Evolutionary conservation across 306 rosid species (phyloP), one percentile per base, ranked within the genome.

Genomic region (Prunus dulcis): DNA sequence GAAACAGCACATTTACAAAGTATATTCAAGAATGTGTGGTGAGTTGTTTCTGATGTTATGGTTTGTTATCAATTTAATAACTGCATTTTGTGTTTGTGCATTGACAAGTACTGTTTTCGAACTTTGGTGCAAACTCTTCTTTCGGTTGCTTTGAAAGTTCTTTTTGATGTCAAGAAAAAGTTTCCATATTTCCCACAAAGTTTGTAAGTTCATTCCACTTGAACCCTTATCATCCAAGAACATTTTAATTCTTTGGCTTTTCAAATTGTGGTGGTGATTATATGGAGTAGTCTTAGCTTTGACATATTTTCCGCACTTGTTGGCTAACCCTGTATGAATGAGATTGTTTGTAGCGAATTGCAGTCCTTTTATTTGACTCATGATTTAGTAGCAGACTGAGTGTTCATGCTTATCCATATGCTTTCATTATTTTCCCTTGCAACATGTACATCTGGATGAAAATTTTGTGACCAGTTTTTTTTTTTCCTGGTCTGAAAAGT

Each of bases 1-100:
- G 97, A 83, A 95, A 87, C 73, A 38, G 18, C 28, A 67, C 76
- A 67, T 95, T 95, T 84, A 71, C 86, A 56, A 89, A 60, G 23
- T 80, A 77, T 70, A 89, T 95, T 80, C 88, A 86, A 84, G 97
- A 92, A 82, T 95, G 97, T 82, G 97, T 90, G 91, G 96, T 95
- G 76, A 43, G 93, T 73, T 60, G 34, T 23, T 76, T 71, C 17
- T 32, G 28, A 34, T 41, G 3, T 65, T 19, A 41, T 65, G 17
- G 22, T 32, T 32, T 34, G 23, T 64, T 28, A 28, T 52, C 23
- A 19, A 38, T 14, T 67, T 52, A 25, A 27, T 11, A 6, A 55
- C 27, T 20, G 52, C 49, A 5, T 38, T 38, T 56, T 56, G 51
- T 34, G 13, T 20, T 32, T 71, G 6, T 19, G 32, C 49, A 5